Conservation (phyloP, 2,329 filamentous ascomycete genomes). For the Byssothecium circinans region DNA sequence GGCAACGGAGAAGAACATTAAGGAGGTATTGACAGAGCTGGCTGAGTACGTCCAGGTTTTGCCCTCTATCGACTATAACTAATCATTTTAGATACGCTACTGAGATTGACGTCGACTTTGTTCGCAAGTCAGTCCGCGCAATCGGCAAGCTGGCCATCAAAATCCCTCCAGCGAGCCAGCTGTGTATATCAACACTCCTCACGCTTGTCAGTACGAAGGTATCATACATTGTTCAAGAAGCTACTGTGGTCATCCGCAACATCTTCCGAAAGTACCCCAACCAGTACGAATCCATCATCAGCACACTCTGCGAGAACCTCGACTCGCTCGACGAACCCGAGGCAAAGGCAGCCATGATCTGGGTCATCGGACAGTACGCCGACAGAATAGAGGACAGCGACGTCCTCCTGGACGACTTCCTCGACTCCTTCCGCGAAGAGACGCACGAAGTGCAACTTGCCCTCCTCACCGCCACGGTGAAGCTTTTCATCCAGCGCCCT, state of each 20-base stretch:
- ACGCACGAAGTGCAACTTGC: slow-evolving; percentile 94
- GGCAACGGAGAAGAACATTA: slow-evolving; percentile 91
- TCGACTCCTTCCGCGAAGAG: slow-evolving; percentile 92
- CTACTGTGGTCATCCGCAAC: slow-evolving; percentile 96
- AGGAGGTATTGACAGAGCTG: slow-evolving; percentile 89
- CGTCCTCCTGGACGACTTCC: slow-evolving; percentile 87
- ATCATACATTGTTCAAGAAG: slow-evolving; percentile 98
- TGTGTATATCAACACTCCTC: slow-evolving; percentile 89
- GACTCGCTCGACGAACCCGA: slow-evolving; percentile 97
- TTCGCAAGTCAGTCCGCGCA: slow-evolving; percentile 93
- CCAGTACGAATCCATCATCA: slow-evolving; percentile 97
- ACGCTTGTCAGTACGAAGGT: slow-evolving; percentile 97
- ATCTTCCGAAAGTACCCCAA: slow-evolving; percentile 99
- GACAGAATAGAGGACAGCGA: slow-evolving; percentile 97
- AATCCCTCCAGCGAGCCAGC: slow-evolving; percentile 87
- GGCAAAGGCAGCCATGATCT: slow-evolving; percentile 97
- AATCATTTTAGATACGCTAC: slow-evolving; percentile 70
- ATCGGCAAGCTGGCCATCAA: slow-evolving; percentile 99
- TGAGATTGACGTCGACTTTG: slow-evolving; percentile 98
- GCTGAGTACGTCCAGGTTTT: slow-evolving; percentile 65
- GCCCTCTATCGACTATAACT: slow-evolving; percentile 14
- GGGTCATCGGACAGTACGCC: slow-evolving; percentile 98
- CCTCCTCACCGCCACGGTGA: slow-evolving; percentile 92
- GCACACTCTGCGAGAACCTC: slow-evolving; percentile 90
- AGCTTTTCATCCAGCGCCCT: slow-evolving; percentile 94